Percentiles rank a stretch among this genome's conserved stretches.
Evolutionary conservation across 2,329 filamentous ascomycete genomes (phyloP).

Genomic region (Fonsecaea pedrosoi): DNA sequence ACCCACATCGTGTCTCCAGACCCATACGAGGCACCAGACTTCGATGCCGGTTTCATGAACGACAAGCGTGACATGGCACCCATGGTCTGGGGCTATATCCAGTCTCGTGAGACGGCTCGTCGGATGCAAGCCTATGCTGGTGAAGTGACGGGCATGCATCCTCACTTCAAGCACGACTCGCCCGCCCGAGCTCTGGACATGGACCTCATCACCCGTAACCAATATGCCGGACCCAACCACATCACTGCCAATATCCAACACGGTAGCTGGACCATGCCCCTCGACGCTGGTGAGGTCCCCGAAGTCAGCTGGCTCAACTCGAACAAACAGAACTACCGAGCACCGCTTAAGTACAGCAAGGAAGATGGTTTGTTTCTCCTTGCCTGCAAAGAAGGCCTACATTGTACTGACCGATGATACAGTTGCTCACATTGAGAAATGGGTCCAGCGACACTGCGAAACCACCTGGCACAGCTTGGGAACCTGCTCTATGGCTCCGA

Average conservation of each 20-base stretch:
- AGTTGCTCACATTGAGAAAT: slow-evolving; percentile 68
- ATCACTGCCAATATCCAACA: slow-evolving; percentile 74
- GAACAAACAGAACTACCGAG: slow-evolving; percentile 61
- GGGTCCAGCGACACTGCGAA: slow-evolving; percentile 74
- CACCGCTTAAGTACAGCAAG: slow-evolving; percentile 65
- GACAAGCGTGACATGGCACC: slow-evolving; percentile 84
- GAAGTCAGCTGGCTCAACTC: slow-evolving; percentile 64
- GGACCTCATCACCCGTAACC: slow-evolving; percentile 76
- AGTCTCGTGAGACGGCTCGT: slow-evolving; percentile 78
- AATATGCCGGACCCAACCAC: slow-evolving; percentile 76
- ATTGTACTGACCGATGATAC: slow-evolving; percentile 19
- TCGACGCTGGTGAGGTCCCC: slow-evolving; percentile 62
- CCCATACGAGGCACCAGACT: slow-evolving; percentile 76
- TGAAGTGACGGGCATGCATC: slow-evolving; percentile 71
- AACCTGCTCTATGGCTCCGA: slow-evolving; percentile 79
- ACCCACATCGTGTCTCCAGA: slow-evolving; percentile 75
- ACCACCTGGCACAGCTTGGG: slow-evolving; percentile 74
- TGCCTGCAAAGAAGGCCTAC: background rate
- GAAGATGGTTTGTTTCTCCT: slow-evolving; percentile 44
- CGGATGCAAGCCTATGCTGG: slow-evolving; percentile 80
- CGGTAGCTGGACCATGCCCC: slow-evolving; percentile 70
- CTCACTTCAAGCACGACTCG: slow-evolving; percentile 74
- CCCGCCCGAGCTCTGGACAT: slow-evolving; percentile 74
- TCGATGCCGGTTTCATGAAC: slow-evolving; percentile 84
- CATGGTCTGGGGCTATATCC: slow-evolving; percentile 85